phyloP scores from a whole-genome alignment of 805 yeast species.

The Candida broadrunensis region DNA sequence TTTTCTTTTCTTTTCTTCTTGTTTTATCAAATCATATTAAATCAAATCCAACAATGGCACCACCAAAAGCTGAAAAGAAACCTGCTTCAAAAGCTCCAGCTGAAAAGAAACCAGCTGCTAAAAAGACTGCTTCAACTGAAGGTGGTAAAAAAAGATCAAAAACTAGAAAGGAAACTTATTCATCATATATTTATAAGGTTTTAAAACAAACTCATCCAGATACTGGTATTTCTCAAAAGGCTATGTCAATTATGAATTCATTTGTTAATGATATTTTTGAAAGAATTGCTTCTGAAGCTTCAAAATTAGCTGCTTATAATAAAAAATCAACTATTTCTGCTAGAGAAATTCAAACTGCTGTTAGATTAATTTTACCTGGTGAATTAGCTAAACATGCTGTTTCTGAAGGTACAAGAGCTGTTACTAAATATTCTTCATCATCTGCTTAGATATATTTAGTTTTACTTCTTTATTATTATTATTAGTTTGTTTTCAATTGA shows the following conservation, averaged over 20 bases:
- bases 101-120: constrained; percentile 89
- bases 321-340: constrained; percentile 97
- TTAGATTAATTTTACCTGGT: constrained; percentile 96
- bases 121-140: constrained; percentile 76
- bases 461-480: constrained; percentile 4
- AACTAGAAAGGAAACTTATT: constrained; percentile 97
- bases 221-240: constrained; percentile 98
- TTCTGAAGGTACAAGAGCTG: constrained; percentile 98
- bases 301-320: constrained; percentile 98
- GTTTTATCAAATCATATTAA: constrained; percentile 1
- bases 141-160: constrained; percentile 89
- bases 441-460: constrained; percentile 21
- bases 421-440: constrained; percentile 88
- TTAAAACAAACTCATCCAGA: constrained; percentile 99
- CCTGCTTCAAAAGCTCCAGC: constrained; percentile 97
- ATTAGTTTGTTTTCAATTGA: constrained; percentile 1
- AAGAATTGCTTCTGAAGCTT: constrained; percentile 97
- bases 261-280: constrained; percentile 97
- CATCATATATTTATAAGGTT: constrained; percentile 97
- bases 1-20: background rate
- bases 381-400: constrained; percentile 98
- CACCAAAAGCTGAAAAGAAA: constrained; percentile 68
- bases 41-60: constrained; percentile 63
- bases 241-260: constrained; percentile 98
- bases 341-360: constrained; percentile 98